These are phyloP conservation scores for Clavispora vitiphila DNA, from an alignment of 805 yeast genomes.

Conservation along the genomic window DNA sequence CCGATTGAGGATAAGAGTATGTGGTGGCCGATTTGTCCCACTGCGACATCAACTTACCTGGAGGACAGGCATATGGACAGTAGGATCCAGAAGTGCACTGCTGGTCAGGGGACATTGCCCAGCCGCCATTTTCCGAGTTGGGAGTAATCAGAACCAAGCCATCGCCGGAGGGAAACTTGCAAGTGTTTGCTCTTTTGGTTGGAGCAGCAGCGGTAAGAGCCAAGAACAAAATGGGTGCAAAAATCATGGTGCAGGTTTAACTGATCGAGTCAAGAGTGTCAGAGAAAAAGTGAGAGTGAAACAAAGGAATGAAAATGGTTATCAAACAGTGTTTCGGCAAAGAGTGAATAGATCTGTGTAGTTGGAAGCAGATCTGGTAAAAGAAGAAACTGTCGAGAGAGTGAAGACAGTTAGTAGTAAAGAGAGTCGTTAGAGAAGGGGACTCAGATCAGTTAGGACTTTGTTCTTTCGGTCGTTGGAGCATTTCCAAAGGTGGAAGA, in stretches of 20 bases:
- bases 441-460: not conserved
- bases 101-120: conserved; percentile 82
- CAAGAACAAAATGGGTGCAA: conserved; percentile 17
- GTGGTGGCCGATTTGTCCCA: conserved; percentile 78
- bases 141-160: conserved; percentile 70
- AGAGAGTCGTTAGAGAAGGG: not conserved
- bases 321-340: not conserved
- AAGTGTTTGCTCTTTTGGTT: conserved; percentile 36
- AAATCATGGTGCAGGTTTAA: conserved; percentile 3
- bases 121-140: conserved; percentile 61
- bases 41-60: conserved; percentile 83
- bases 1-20: conserved; percentile 72
- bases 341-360: not conserved
- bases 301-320: not conserved
- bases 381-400: not conserved
- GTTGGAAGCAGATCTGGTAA: not conserved
- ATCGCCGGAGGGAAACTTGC: conserved; percentile 62
- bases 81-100: conserved; percentile 68
- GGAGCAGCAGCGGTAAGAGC: conserved; percentile 23
- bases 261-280: conserved; percentile 1
- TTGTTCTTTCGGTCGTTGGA: not conserved
- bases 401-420: not conserved
- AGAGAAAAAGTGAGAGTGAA: not conserved
- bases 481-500: not conserved
- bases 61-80: conserved; percentile 90